Base-by-base conservation (phyloP, 768 basidiomycete species). In the Amanita molliuscula region DNA sequence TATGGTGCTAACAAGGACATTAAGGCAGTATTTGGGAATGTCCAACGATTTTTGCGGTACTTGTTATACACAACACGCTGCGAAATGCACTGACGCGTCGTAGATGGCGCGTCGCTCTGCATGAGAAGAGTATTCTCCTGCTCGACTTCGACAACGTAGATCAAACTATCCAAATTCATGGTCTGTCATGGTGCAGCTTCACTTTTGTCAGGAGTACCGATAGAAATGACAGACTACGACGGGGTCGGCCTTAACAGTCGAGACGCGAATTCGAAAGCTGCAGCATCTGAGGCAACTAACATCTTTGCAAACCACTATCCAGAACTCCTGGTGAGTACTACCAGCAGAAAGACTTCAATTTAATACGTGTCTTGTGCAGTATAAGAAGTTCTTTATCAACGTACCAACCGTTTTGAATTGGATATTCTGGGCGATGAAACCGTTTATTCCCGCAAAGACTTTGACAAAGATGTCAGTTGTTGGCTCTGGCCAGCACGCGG, bases 391-490 rank as follows among this genome's bases (percentile, higher is more conserved):
- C 67, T 90, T 91, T 59, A 72, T 91, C 59, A 88, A 87, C 57
- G 86, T 91, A 10, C 88, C 88, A 0, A 75, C 77, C 2, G 58
- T 86, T 51, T 71, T 89, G 56, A 76, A 80, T 35, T 90, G 88
- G 87, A 74, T 91, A 53, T 91, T 88, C 67, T 90, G 88, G 88
- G 55, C 72, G 13, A 89, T 90, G 73, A 90, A 83, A 61, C 75
- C 86, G 0, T 60, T 91, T 54, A 62, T 91, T 11, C 76, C 88
- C 1, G 63, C 84, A 6, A 76, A 75, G 25, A 90, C 88, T n/a
- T 61, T 87, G 29, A 81, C 82, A 6, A 91, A 90, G 72, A 86
- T 91, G 83, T 67, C 71, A 29, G 82, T 90, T 33, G 82, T 88
- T 15, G 88, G 88, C 36, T 70, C 73, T 20, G 79, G 86, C 13